Percentiles rank a stretch among this genome's conserved stretches.
Conservation (phyloP, 371 early-diverging fungal genomes). For the Gilbertella persicaria region DNA sequence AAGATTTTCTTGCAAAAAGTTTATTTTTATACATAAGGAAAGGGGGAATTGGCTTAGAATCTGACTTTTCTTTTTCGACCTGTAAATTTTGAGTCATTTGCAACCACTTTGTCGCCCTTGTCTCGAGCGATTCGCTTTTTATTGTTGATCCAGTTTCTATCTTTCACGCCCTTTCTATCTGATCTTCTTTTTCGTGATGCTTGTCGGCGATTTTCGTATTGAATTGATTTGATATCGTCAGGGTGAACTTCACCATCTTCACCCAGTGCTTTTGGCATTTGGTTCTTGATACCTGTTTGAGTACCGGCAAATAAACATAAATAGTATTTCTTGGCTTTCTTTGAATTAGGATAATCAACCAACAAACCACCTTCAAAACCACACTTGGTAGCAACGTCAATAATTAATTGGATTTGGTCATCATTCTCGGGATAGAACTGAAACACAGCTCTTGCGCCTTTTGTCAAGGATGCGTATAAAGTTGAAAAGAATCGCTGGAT, state of each 20-base stretch:
- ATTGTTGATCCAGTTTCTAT: constrained; percentile 88
- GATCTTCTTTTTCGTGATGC: constrained; percentile 46
- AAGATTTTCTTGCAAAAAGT: constrained; percentile 1
- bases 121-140: constrained; percentile 90
- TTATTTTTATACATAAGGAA: not conserved
- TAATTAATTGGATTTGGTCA: constrained; percentile 93
- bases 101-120: constrained; percentile 82
- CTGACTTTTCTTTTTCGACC: constrained; percentile 87
- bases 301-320: constrained; percentile 95
- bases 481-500: constrained; percentile 92
- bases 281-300: constrained; percentile 57
- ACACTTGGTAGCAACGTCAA: constrained; percentile 82
- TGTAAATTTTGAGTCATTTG: constrained; percentile 95
- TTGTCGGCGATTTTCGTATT: constrained; percentile 38
- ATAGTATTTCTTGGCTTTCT: constrained; percentile 96
- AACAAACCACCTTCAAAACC: constrained; percentile 98
- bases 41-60: constrained; percentile 58
- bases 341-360: constrained; percentile 96
- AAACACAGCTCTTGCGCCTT: constrained; percentile 95
- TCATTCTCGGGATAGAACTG: constrained; percentile 99
- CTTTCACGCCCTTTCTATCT: constrained; percentile 69
- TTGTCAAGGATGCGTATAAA: constrained; percentile 83
- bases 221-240: constrained; percentile 39
- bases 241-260: constrained; percentile 71
- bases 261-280: constrained; percentile 80